Conservation (phyloP, 352 stramenopile genomes). For the Phytophthora sansomeana region DNA sequence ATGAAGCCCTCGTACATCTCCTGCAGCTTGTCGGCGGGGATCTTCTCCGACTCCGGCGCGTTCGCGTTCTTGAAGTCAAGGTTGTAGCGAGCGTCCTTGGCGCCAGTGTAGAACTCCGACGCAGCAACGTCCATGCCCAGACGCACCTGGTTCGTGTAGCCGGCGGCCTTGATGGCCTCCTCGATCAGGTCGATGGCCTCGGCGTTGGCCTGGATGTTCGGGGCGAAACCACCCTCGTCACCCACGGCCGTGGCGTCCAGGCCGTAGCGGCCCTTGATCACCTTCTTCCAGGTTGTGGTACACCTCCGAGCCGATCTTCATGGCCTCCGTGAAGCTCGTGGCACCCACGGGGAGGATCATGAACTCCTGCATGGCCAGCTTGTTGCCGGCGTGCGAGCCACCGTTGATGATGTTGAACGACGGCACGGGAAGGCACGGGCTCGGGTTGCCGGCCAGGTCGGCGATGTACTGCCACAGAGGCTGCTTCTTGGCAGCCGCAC, state of each 20-base stretch:
- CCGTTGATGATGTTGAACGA: slow-evolving; percentile 99
- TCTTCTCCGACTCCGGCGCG: slow-evolving; percentile 89
- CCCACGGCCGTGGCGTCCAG: slow-evolving; percentile 98
- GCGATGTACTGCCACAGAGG: slow-evolving; percentile 99
- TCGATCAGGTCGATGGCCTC: slow-evolving; percentile 98
- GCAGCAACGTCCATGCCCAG: slow-evolving; percentile 98
- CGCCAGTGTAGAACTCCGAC: slow-evolving; percentile 97
- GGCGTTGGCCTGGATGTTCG: slow-evolving; percentile 96
- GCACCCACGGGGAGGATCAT: slow-evolving; percentile 97
- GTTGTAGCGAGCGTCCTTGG: slow-evolving; percentile 96
- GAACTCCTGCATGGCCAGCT: slow-evolving; percentile 99
- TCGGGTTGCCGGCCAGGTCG: slow-evolving; percentile 97
- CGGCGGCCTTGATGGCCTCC: slow-evolving; percentile 96
- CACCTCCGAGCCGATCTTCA: slow-evolving; percentile 98
- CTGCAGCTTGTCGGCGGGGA: slow-evolving; percentile 95
- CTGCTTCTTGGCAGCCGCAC: slow-evolving; percentile 95
- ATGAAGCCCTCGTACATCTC: slow-evolving; percentile 96
- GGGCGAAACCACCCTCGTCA: slow-evolving; percentile 99
- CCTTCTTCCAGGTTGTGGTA: slow-evolving; percentile 99
- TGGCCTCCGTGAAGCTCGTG: slow-evolving; percentile 93
- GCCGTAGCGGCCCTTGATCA: slow-evolving; percentile 99
- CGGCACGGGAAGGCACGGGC: slow-evolving; percentile 95
- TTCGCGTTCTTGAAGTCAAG: slow-evolving; percentile 98
- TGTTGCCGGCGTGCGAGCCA: slow-evolving; percentile 98
- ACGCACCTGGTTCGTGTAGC: slow-evolving; percentile 97